Evolutionary conservation across 129 eudicot species (phyloP), one percentile per base, ranked within the genome.

Genomic region (Pseudognaphalium luteoalbum): DNA sequence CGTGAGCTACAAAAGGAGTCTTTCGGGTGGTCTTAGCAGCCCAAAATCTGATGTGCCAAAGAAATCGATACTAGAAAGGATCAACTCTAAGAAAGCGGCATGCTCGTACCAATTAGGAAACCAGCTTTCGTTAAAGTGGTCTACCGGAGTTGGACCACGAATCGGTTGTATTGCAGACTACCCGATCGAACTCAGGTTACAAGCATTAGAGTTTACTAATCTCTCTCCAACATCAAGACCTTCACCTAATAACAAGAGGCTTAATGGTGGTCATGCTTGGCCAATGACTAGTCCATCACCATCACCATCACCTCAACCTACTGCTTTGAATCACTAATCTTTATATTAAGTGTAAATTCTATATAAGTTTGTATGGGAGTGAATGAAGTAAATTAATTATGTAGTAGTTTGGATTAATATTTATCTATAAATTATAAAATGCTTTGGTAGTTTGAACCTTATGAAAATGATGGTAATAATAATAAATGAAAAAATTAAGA

Each of bases 81-180:
- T 94, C 62, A 91, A 86, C 73, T 94, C 97, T 28, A 94, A 91
- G 82, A 91, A 86, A 74, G 80, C 81, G 4, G 90, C 83, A 2
- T 42, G 73, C 2, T 91, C 99, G 0, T 88, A 87, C 76, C 92
- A 94, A 71, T 76, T 94, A 37, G 99, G 97, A 62, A 74, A 86
- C 77, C 97, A 94, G 80, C 86, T 94, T n/a, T 83, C 90, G 1
- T 51, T 81, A 54, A 87, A 82, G 73, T 94, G 99, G 99, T 94
- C 99, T 32, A 87, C 96, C 0, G 99, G 98, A 59, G 93, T 74
- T 0, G 99, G 99, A 57, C 99, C 99, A 0, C 88, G 99, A 72
- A 94, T 94, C 34, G 99, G 99, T 22, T 94, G 99, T 67, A 75
- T 94, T 21, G 97, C 96, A 2, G 99, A 94, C 82, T 94, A 94